phyloP scores from a whole-genome alignment of 2,329 filamentous ascomycete species.

The Talaromyces atroroseus region DNA sequence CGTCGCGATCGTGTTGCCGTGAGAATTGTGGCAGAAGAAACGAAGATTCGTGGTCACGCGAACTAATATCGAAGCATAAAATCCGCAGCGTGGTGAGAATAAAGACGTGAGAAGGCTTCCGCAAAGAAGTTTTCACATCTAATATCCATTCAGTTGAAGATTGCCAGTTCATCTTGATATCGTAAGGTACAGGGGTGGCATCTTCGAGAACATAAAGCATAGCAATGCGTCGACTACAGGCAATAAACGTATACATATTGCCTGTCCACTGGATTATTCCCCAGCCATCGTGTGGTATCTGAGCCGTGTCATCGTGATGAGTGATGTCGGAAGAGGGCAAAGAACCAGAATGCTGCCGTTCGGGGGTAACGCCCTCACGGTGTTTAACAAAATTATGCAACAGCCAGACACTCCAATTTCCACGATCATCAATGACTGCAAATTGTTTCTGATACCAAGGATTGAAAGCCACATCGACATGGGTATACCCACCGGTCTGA shows the following conservation, averaged over 20 bases:
- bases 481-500: constrained; percentile 42
- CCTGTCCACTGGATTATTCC: constrained; percentile 37
- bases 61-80: constrained; percentile 39
- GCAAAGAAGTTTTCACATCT: constrained; percentile 44
- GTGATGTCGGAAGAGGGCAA: constrained; percentile 21
- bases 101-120: constrained; percentile 41
- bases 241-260: constrained; percentile 40
- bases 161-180: constrained; percentile 32
- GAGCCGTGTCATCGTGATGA: constrained; percentile 7
- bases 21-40: constrained; percentile 38
- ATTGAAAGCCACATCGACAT: constrained; percentile 55
- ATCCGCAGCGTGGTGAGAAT: constrained; percentile 51
- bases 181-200: constrained; percentile 20
- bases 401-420: constrained; percentile 51
- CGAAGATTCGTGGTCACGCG: constrained; percentile 20
- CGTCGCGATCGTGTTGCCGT: constrained; percentile 51
- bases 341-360: constrained; percentile 27
- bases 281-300: constrained; percentile 39
- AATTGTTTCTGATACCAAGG: constrained; percentile 55
- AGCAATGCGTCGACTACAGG: constrained; percentile 46
- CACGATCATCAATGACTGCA: constrained; percentile 49
- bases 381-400: constrained; percentile 29
- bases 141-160: constrained; percentile 49
- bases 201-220: constrained; percentile 31
- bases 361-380: constrained; percentile 21